Conservation (phyloP, 805 yeast species). For the Kluyveromyces aestuarii region DNA sequence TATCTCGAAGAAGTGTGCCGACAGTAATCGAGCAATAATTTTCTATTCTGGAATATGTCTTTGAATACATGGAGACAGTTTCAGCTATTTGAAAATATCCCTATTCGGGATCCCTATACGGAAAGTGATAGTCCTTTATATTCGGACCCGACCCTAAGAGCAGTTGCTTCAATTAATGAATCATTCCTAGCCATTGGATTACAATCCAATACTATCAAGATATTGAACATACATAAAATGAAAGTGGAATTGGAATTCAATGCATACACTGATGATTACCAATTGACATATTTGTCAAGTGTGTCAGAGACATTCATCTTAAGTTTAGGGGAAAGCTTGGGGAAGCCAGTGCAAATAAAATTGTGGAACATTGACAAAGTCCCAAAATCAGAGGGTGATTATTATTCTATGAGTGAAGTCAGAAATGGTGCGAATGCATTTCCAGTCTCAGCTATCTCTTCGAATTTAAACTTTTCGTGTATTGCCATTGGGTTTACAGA, state of each 20-base stretch:
- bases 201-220: conserved; percentile 41
- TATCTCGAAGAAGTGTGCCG: not conserved
- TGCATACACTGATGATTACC: conserved; percentile 59
- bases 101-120: conserved; percentile 74
- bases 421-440: conserved; percentile 66
- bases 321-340: conserved; percentile 68
- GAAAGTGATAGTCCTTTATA: conserved; percentile 56
- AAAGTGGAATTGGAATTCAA: conserved; percentile 40
- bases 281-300: conserved; percentile 47
- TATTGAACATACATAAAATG: conserved; percentile 42
- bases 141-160: conserved; percentile 67
- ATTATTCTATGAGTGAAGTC: conserved; percentile 53
- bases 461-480: conserved; percentile 18
- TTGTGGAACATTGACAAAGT: conserved; percentile 64
- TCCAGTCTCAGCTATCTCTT: conserved; percentile 41
- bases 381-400: conserved; percentile 30
- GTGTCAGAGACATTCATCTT: conserved; percentile 45
- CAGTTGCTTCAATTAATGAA: conserved; percentile 49
- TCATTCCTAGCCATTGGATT: conserved; percentile 50
- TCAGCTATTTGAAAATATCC: conserved; percentile 74
- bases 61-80: conserved; percentile 61
- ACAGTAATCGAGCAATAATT: not conserved
- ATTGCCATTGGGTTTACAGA: conserved; percentile 29
- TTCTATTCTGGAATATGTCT: conserved; percentile 11
- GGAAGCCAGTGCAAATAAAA: conserved; percentile 56